Evolutionary conservation across 768 basidiomycete genomes (phyloP), one percentile per base, ranked within the genome.

Genomic region (Suillus paluster): DNA sequence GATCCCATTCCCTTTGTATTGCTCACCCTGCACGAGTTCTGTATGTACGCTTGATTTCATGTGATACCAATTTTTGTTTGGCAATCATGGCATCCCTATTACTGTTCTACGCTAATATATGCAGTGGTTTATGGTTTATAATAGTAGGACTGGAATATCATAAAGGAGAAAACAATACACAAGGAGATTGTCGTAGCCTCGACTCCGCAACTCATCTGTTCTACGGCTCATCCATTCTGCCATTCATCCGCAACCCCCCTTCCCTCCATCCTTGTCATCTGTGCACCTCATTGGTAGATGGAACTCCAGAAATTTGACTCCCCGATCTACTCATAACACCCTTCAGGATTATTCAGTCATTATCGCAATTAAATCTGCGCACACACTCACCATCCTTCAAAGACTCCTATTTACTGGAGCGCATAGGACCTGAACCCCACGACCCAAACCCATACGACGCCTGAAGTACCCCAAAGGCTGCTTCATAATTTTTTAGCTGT

Each of bases 401-500:
- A 39, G 17, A 27, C 38, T 19, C 17, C 38, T 55, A 55, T 39
- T 55, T 55, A 55, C 54, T 55, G 23, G 54, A 55, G 54, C 17
- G 36, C 1, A 38, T 25, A 19, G 54, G 38, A 10, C 49, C 19
- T n/a, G n/a, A n/a, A n/a, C 30, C 30, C 12, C 10, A 38, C 11
- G 54, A 55, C 14, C 54, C 54, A 25, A 55, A 39, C 25, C 59
- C 59, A 42, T 60, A 60, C 4, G 59, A 60, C 15, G 59, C 30
- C n/a, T 53, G 52, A 33, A 60, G 54, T 4, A 54, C 34, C 7
- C 34, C 59, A 25, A 41, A 60, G 21, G 59, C 59, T 2, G 38
- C 59, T 55, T 60, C 59, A 39, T 41, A 60, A 42, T 60, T 34
- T 25, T 60, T 60, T 3, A 39, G 34, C 55, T 60, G 59, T 2